Base-by-base conservation (phyloP, 2,329 filamentous ascomycete species). In the Fonsecaea multimorphosa region DNA sequence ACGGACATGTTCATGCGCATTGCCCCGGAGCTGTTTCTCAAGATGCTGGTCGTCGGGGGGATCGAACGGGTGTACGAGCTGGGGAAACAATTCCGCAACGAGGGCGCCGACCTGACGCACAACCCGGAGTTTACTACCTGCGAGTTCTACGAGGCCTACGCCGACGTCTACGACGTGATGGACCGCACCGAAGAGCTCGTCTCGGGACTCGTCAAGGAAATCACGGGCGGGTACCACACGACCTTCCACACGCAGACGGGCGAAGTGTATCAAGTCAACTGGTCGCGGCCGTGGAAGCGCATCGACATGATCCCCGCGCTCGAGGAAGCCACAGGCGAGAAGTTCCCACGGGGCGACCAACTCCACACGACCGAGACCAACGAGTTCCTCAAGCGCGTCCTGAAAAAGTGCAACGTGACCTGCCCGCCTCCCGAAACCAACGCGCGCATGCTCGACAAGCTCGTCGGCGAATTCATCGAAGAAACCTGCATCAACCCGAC, bases 81-180 rank as follows among this genome's bases (percentile, higher is more conserved):
- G 69, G 95, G 95, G 70, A 90, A 93, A 71, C 92, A 96, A 77
- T 99, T 99, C 87, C 85, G 95, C 74, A 99, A 99, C 76, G 93
- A 97, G 79, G 89, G 91, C 66, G 90, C 92, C 70, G 92, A 96
- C 77, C 83, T 95, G 58, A 99, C 95, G 7, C 95, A 99, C 84
- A 99, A 98, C 83, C 95, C 91, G 44, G 95, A 99, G 78, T 99
- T 99, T 83, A 99, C 95, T 51, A 96, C 92, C 29, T 92, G 92
- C 78, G 95, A 99, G 79, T 98, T 98, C 82, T 99, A 99, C 81
- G 89, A 91, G 86, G 94, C 95, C 2, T 98, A 93, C 72, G 91
- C 90, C 63, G 93, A 97, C 79, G 87, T 97, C 72, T 91, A 96
- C 78, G 95, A 98, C 76, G 83, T 97, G 66, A 92, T 96, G 90